phyloP scores from a whole-genome alignment of 164 flowering plant genomes.

The Warburgia ugandensis region DNA sequence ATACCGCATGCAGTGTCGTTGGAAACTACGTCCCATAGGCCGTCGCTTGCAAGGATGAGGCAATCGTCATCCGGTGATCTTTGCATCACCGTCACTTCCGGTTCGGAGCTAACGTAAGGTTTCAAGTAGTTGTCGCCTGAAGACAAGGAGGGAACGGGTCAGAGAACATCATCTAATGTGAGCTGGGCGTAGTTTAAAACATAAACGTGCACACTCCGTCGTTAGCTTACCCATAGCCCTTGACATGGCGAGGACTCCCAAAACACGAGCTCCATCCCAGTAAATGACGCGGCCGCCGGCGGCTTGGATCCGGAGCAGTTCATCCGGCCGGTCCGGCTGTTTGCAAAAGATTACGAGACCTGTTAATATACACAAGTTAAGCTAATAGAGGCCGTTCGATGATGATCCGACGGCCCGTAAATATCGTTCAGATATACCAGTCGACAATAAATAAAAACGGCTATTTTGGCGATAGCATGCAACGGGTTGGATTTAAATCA shows the following conservation, averaged over 20 bases:
- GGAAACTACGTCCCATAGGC: conserved; percentile 74
- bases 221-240: conserved; percentile 49
- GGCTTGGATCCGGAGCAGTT: conserved; percentile 49
- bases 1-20: conserved; percentile 64
- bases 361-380: background rate
- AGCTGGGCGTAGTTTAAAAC: background rate
- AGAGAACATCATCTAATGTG: background rate
- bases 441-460: too few species aligned
- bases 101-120: conserved; percentile 58
- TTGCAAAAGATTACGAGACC: background rate
- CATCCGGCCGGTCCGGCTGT: conserved; percentile 85
- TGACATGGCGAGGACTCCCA: conserved; percentile 79
- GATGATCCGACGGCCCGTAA: background rate
- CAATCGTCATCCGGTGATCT: conserved; percentile 61
- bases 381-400: background rate
- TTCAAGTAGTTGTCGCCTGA: conserved; percentile 63
- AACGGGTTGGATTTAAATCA: background rate
- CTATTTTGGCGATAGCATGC: background rate
- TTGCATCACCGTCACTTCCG: conserved; percentile 55
- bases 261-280: conserved; percentile 75
- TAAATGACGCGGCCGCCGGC: conserved; percentile 74
- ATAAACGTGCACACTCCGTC: background rate
- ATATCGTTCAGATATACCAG: too few species aligned
- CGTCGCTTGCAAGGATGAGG: conserved; percentile 72
- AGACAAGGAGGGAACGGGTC: background rate